Evolutionary conservation across 306 rosid genomes (phyloP).

Genomic region (Lupinus albus): DNA sequence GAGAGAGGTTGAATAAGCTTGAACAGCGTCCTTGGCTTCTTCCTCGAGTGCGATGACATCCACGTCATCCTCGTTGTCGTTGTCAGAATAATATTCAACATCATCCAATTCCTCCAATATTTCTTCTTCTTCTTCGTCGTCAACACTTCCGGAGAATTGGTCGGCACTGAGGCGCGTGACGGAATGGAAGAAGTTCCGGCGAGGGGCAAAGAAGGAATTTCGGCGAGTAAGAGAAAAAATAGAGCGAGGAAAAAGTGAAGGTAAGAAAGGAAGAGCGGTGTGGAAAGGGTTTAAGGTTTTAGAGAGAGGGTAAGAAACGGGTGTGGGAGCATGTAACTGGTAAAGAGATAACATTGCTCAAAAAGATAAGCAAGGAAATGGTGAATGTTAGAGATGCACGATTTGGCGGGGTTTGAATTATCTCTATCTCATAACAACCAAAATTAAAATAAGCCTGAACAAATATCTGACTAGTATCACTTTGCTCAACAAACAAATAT

Average conservation of each 20-base stretch:
- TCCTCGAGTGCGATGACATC: slow-evolving; percentile 62
- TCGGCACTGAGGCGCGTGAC: slow-evolving; percentile 15
- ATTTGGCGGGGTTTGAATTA: no score
- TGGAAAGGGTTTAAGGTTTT: slow-evolving; percentile 47
- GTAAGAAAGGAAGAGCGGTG: slow-evolving; percentile 28
- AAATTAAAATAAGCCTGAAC: no score
- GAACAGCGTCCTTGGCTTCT: slow-evolving; percentile 65
- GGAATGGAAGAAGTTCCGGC: slow-evolving; percentile 43
- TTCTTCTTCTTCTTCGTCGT: slow-evolving; percentile 31
- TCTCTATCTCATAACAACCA: no score
- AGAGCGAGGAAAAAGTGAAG: no score
- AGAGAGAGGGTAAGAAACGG: slow-evolving; percentile 19
- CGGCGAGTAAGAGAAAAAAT: no score
- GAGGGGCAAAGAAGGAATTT: neutral
- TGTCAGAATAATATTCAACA: slow-evolving; percentile 43
- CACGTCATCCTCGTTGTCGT: slow-evolving; percentile 33
- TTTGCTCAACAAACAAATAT: no score
- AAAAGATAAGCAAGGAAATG: neutral
- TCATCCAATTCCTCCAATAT: slow-evolving; percentile 39
- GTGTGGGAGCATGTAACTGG: slow-evolving; percentile 37
- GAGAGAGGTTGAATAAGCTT: slow-evolving; percentile 65
- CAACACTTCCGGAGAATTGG: slow-evolving; percentile 32
- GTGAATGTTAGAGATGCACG: neutral
- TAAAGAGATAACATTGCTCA: slow-evolving; percentile 48
- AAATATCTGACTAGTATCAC: no score